Conservation (phyloP, 2,329 filamentous ascomycete species). For the Macroventuria anomochaeta region DNA sequence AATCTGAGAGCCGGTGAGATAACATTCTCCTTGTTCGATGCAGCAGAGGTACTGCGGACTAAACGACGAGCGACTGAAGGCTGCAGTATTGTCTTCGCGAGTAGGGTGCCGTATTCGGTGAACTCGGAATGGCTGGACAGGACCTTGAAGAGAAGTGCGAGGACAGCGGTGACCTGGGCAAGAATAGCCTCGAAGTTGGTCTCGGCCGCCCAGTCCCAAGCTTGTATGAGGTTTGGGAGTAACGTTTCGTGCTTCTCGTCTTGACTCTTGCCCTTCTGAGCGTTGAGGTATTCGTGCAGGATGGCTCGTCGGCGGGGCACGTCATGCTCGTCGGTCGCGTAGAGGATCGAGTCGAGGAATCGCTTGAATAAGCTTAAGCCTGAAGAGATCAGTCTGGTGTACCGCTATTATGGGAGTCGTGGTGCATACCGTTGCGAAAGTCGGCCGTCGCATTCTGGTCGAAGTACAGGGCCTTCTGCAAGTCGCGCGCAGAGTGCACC, state of each 20-base stretch:
- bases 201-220: slow-evolving; percentile 83
- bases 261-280: slow-evolving; percentile 57
- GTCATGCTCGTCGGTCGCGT: slow-evolving; percentile 61
- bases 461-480: slow-evolving; percentile 47
- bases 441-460: slow-evolving; percentile 42
- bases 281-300: slow-evolving; percentile 72
- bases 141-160: slow-evolving; percentile 81
- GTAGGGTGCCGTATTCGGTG: slow-evolving; percentile 73
- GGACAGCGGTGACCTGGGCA: slow-evolving; percentile 78
- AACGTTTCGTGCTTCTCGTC: slow-evolving; percentile 67
- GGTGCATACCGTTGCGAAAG: slow-evolving; percentile 39
- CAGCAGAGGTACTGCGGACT: slow-evolving; percentile 77
- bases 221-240: slow-evolving; percentile 81
- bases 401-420: background rate
- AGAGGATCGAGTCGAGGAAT: slow-evolving; percentile 69
- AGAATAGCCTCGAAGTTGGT: slow-evolving; percentile 81
- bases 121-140: slow-evolving; percentile 77
- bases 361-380: slow-evolving; percentile 73
- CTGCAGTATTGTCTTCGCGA: slow-evolving; percentile 83
- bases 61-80: slow-evolving; percentile 82
- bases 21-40: slow-evolving; percentile 83
- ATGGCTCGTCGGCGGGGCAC: slow-evolving; percentile 61
- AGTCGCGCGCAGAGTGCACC: slow-evolving; percentile 42
- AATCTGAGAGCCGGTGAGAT: slow-evolving; percentile 88
- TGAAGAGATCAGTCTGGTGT: slow-evolving; percentile 40